Percentiles rank a stretch among this genome's conserved stretches.
Evolutionary conservation across 2,329 filamentous ascomycete species (phyloP).

Genomic region (Dactylella cylindrospora): DNA sequence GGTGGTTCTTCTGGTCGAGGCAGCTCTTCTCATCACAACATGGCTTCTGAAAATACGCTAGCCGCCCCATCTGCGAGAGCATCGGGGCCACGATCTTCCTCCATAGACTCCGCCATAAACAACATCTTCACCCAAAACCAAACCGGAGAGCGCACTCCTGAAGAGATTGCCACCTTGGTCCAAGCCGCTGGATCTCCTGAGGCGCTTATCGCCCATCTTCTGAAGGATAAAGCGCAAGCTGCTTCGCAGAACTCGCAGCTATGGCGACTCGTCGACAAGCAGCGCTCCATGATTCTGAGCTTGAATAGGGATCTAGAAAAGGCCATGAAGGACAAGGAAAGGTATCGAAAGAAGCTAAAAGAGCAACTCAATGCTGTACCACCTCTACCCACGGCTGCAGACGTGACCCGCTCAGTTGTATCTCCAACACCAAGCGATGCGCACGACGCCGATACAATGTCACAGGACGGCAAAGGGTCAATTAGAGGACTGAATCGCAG

Average conservation of each 20-base stretch:
- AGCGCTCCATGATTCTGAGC: slow-evolving; percentile 87
- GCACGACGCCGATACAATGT: slow-evolving; percentile 46
- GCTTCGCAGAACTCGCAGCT: slow-evolving; percentile 87
- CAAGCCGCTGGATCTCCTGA: slow-evolving; percentile 84
- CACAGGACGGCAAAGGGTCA: slow-evolving; percentile 46
- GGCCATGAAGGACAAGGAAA: slow-evolving; percentile 88
- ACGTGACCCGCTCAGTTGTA: slow-evolving; percentile 42
- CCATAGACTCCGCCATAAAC: slow-evolving; percentile 85
- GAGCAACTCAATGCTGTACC: slow-evolving; percentile 63
- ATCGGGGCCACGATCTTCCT: slow-evolving; percentile 68
- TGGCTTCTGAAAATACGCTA: slow-evolving; percentile 46
- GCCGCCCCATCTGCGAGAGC: slow-evolving; percentile 49
- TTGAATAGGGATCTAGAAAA: slow-evolving; percentile 93
- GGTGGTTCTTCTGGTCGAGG: slow-evolving; percentile 22
- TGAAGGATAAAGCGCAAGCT: slow-evolving; percentile 88
- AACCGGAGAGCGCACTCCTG: slow-evolving; percentile 59
- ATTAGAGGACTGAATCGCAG: slow-evolving; percentile 23
- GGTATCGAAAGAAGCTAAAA: slow-evolving; percentile 86
- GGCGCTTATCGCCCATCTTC: slow-evolving; percentile 79
- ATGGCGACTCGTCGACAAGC: slow-evolving; percentile 95
- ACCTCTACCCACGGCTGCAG: slow-evolving; percentile 49
- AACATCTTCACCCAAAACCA: slow-evolving; percentile 61
- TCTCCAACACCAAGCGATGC: slow-evolving; percentile 50
- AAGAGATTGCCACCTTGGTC: slow-evolving; percentile 77
- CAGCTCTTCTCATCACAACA: slow-evolving; percentile 37